Evolutionary conservation across 2,329 filamentous ascomycete genomes (phyloP).

Genomic region (Dothidotthia symphoricarpi): DNA sequence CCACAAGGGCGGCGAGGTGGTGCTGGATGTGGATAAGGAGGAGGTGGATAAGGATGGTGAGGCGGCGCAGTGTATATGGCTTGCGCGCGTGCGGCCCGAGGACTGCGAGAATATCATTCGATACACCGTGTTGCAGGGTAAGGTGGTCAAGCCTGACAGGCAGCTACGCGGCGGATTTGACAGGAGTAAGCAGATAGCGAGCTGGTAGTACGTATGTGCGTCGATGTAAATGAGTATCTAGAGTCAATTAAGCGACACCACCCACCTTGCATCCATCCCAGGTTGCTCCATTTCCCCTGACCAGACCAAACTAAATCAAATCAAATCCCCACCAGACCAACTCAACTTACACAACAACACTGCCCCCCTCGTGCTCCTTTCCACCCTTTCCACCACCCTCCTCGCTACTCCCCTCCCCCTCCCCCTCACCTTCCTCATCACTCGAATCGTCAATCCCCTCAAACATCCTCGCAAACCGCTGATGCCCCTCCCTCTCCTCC

Average conservation of each 20-base stretch:
- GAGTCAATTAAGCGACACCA: no score
- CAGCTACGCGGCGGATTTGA: slow-evolving; percentile 92
- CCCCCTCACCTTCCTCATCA: slow-evolving; percentile 27
- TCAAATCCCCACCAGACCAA: no score
- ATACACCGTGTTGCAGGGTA: slow-evolving; percentile 88
- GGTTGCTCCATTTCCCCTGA: no score
- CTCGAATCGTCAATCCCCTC: slow-evolving; percentile 34
- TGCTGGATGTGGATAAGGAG: slow-evolving; percentile 33
- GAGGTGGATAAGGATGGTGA: slow-evolving; percentile 40
- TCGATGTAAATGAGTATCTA: no score
- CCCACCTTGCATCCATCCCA: no score
- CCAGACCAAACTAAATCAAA: no score
- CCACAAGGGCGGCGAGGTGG: slow-evolving; percentile 38
- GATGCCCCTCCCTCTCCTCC: slow-evolving; percentile 34
- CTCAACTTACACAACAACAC: no score
- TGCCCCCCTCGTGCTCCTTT: not conserved
- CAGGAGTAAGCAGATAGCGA: slow-evolving; percentile 72
- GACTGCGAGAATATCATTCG: slow-evolving; percentile 90
- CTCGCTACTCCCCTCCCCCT: slow-evolving; percentile 7
- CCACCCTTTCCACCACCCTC: slow-evolving; percentile 1
- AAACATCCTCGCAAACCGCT: slow-evolving; percentile 36
- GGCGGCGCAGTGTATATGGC: slow-evolving; percentile 88
- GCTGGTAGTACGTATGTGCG: slow-evolving; percentile 65
- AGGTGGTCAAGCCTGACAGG: slow-evolving; percentile 82
- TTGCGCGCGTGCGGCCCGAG: slow-evolving; percentile 78